These are phyloP conservation scores for Wickerhamomyces canadensis DNA, from an alignment of 805 yeast genomes.

Conservation along the genomic window DNA sequence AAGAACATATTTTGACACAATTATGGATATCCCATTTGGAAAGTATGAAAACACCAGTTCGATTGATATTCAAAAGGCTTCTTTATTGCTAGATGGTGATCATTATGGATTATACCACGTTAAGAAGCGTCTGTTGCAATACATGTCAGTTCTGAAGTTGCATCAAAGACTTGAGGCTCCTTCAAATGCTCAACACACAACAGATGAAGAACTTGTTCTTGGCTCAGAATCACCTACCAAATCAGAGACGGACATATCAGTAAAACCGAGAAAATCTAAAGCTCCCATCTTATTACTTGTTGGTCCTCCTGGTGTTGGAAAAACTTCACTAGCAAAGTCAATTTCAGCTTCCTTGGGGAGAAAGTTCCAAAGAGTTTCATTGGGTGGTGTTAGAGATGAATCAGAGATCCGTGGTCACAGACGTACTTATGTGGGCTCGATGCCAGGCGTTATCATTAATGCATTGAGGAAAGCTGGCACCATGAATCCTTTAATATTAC, in stretches of 20 bases:
- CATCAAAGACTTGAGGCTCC: conserved; percentile 19
- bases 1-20: conserved; percentile 57
- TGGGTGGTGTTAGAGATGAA: conserved; percentile 87
- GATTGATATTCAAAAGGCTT: conserved; percentile 48
- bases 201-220: conserved; percentile 16
- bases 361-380: conserved; percentile 70
- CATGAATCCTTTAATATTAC: conserved; percentile 76
- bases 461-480: conserved; percentile 69
- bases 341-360: conserved; percentile 71
- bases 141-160: conserved; percentile 71
- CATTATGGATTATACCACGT: conserved; percentile 74
- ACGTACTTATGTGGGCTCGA: conserved; percentile 86
- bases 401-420: conserved; percentile 89
- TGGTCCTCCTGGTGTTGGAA: conserved; percentile 95
- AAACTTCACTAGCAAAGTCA: conserved; percentile 80
- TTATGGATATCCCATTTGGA: conserved; percentile 58
- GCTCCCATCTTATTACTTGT: conserved; percentile 78
- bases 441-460: conserved; percentile 81
- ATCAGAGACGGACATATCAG: not conserved
- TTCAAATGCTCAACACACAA: not conserved
- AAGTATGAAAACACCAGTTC: conserved; percentile 25
- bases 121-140: conserved; percentile 71
- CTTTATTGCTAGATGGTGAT: conserved; percentile 59
- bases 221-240: conserved; percentile 9
- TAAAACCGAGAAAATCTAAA: conserved; percentile 22